These are phyloP conservation scores for Mortierella sp. DNA, from an alignment of 371 early-diverging fungal species.

Conservation along the genomic window DNA sequence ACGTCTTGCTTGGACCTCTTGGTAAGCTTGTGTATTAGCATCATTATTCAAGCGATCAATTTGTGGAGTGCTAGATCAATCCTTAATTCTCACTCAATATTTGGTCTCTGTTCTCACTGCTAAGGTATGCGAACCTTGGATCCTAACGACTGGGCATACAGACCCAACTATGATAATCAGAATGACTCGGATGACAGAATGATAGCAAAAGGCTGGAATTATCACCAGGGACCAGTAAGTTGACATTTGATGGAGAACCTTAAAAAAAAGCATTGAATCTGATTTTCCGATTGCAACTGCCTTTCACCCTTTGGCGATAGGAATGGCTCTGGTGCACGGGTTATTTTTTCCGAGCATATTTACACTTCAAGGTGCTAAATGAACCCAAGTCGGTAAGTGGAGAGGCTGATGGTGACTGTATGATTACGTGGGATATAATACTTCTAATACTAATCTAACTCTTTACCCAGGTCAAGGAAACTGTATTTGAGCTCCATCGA, in stretches of 20 bases:
- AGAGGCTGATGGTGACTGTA: no score
- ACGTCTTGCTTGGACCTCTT: slow-evolving; percentile 86
- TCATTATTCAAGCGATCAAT: no score
- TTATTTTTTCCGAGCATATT: slow-evolving; percentile 88
- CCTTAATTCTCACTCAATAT: no score
- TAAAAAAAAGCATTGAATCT: neutral
- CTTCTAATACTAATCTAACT: neutral
- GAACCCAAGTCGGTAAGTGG: slow-evolving; percentile 36
- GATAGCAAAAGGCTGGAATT: slow-evolving; percentile 95
- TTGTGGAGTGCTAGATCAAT: no score
- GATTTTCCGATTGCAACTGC: neutral
- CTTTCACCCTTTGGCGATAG: slow-evolving; percentile 53
- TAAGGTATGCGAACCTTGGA: slow-evolving; percentile 93
- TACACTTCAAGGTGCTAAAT: slow-evolving; percentile 70
- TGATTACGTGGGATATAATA: neutral
- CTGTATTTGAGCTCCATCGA: slow-evolving; percentile 67
- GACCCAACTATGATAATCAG: slow-evolving; percentile 91
- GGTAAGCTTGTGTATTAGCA: slow-evolving; percentile 52
- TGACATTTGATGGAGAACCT: neutral
- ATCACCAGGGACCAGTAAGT: slow-evolving; percentile 92
- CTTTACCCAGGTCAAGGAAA: slow-evolving; percentile 35
- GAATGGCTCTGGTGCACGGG: slow-evolving; percentile 98
- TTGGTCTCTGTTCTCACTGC: neutral
- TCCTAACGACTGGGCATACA: slow-evolving; percentile 90
- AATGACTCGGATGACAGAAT: slow-evolving; percentile 88